Evolutionary conservation across 371 early-diverging fungal species (phyloP).

Genomic region (Parasitella parasitica): DNA sequence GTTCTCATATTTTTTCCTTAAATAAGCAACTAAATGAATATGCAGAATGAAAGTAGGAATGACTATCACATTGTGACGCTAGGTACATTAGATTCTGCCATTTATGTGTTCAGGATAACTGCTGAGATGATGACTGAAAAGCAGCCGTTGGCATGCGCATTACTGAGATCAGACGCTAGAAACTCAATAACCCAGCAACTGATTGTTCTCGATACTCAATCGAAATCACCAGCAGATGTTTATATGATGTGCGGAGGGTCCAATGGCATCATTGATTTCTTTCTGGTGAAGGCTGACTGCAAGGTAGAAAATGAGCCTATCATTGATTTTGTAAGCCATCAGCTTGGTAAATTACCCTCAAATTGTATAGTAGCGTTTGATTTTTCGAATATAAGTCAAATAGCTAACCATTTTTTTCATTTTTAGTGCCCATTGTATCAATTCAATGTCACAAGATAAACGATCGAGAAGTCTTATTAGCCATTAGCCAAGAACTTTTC

Average conservation of each 20-base stretch:
- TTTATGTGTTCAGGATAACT: slow-evolving; percentile 7
- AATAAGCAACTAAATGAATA: neutral
- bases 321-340: neutral
- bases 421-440: slow-evolving; percentile 11
- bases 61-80: slow-evolving; percentile 7
- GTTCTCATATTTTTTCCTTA: too few species aligned
- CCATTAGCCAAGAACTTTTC: neutral
- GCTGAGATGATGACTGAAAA: neutral
- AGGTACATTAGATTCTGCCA: slow-evolving; percentile 14
- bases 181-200: slow-evolving; percentile 4
- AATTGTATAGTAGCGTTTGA: too few species aligned
- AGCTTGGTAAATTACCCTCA: slow-evolving; percentile 15
- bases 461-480: neutral
- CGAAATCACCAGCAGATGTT: neutral
- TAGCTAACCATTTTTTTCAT: too few species aligned
- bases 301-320: neutral
- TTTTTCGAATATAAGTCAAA: too few species aligned
- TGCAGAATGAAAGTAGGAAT: neutral
- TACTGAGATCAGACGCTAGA: slow-evolving; percentile 14
- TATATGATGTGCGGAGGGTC: slow-evolving; percentile 18
- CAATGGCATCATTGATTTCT: slow-evolving; percentile 21
- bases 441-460: neutral
- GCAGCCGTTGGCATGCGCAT: neutral
- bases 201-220: neutral
- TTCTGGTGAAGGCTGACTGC: neutral